A percentile compares a stretch with the other conserved stretches of the same genome.
Evolutionary conservation across 2,329 filamentous ascomycete genomes (phyloP).

Genomic region (Thielaviopsis populi): DNA sequence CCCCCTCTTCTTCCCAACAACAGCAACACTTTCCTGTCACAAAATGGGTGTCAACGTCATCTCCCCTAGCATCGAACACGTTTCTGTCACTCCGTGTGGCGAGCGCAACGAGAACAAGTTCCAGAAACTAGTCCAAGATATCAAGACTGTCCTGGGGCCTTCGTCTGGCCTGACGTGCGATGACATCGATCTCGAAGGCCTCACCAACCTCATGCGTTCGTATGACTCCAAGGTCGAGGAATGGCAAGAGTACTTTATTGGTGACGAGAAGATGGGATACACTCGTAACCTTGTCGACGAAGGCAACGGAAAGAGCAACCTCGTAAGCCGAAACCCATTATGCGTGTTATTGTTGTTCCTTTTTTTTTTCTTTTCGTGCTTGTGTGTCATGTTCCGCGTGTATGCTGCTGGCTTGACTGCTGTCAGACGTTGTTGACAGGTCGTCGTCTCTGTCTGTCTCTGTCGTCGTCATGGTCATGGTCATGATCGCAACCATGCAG

Average conservation of each 20-base stretch:
- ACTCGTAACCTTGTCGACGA: constrained; percentile 83
- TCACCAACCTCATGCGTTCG: constrained; percentile 56
- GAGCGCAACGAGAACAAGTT: constrained; percentile 34
- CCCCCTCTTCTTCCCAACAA: neutral
- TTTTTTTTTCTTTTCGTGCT: neutral
- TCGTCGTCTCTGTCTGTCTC: neutral
- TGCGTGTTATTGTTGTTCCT: neutral
- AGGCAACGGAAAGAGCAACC: constrained; percentile 65
- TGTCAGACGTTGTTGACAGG: neutral
- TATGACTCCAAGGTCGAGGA: constrained; percentile 56
- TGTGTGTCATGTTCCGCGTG: neutral
- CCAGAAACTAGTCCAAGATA: constrained; percentile 53
- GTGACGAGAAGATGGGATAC: constrained; percentile 55
- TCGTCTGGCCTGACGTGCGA: constrained; percentile 69
- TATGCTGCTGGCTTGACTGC: neutral
- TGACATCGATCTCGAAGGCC: constrained; percentile 59
- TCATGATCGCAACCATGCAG: neutral
- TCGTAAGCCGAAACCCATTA: constrained; percentile 36
- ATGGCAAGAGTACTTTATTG: constrained; percentile 62
- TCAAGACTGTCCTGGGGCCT: constrained; percentile 61
- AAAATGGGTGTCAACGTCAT: constrained; percentile 16
- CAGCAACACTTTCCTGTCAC: neutral
- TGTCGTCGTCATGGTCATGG: neutral
- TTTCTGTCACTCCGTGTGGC: constrained; percentile 5
- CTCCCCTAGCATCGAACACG: constrained; percentile 11